phyloP scores from a whole-genome alignment of 2,329 filamentous ascomycete species.

The Metarhizium rileyi region DNA sequence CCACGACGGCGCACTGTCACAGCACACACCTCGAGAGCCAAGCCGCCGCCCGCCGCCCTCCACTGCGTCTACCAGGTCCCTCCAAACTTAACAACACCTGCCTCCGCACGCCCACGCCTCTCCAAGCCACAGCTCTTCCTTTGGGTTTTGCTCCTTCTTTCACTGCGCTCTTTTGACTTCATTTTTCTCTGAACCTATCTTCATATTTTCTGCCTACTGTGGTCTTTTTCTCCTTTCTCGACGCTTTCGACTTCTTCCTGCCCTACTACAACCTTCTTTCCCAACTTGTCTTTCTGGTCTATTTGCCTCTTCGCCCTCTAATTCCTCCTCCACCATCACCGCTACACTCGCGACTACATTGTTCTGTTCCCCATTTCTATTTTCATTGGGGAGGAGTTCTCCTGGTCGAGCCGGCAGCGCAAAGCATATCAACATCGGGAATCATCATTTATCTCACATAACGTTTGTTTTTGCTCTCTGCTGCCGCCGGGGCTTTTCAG shows the following conservation, averaged over 20 bases:
- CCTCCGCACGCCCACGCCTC: background rate
- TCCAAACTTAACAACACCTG: background rate
- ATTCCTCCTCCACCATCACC: conserved; percentile 1
- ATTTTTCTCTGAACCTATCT: background rate
- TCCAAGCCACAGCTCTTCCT: background rate
- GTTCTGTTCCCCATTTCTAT: background rate
- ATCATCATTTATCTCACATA: background rate
- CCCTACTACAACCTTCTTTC: background rate
- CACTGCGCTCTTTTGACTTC: background rate
- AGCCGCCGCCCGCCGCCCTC: background rate
- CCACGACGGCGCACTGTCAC: conserved; percentile 5
- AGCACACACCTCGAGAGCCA: conserved; percentile 6
- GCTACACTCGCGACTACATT: background rate
- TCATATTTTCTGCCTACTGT: background rate
- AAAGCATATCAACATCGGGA: background rate
- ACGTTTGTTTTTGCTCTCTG: conserved; percentile 9
- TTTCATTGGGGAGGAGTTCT: background rate
- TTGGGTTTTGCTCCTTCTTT: background rate
- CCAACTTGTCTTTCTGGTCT: background rate
- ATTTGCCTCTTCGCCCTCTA: background rate
- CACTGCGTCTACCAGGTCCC: background rate
- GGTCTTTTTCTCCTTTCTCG: background rate
- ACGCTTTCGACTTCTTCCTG: background rate
- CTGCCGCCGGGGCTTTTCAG: background rate
- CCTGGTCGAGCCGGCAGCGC: background rate